phyloP scores from a whole-genome alignment of 106 monocot genomes.

The Chionographis japonica region DNA sequence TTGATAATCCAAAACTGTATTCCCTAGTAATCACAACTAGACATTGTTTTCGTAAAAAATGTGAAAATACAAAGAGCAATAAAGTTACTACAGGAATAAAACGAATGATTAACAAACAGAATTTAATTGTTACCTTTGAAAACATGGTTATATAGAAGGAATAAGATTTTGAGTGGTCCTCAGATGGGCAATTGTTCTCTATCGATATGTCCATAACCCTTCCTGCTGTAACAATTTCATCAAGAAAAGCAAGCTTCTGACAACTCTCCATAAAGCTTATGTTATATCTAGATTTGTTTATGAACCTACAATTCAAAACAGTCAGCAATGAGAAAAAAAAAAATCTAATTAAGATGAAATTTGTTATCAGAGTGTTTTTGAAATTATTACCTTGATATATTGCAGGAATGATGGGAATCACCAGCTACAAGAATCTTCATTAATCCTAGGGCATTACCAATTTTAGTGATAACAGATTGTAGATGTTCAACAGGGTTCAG shows the following conservation, averaged over 20 bases:
- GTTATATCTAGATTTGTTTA: slow-evolving; percentile 10
- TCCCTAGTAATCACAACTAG: no score
- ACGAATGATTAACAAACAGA: not conserved
- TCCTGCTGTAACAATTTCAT: slow-evolving; percentile 13
- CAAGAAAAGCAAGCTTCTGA: slow-evolving; percentile 12
- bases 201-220: slow-evolving; percentile 18
- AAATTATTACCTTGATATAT: slow-evolving; percentile 26
- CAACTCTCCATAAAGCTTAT: slow-evolving; percentile 18
- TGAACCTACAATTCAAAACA: slow-evolving; percentile 21
- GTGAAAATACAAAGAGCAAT: no score
- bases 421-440: slow-evolving; percentile 33
- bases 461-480: slow-evolving; percentile 25
- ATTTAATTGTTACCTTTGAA: slow-evolving; percentile 20
- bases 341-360: not conserved
- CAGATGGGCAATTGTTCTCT: not conserved
- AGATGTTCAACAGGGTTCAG: slow-evolving; percentile 22
- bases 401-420: slow-evolving; percentile 16
- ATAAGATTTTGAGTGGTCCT: slow-evolving; percentile 17
- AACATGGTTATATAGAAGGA: slow-evolving; percentile 17
- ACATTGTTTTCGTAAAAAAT: no score
- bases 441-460: slow-evolving; percentile 51
- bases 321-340: not conserved
- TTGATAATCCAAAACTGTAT: no score
- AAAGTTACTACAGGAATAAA: no score
- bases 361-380: no score